Base-by-base conservation (phyloP, 257 asterid species). In the Leptodermis oblonga region DNA sequence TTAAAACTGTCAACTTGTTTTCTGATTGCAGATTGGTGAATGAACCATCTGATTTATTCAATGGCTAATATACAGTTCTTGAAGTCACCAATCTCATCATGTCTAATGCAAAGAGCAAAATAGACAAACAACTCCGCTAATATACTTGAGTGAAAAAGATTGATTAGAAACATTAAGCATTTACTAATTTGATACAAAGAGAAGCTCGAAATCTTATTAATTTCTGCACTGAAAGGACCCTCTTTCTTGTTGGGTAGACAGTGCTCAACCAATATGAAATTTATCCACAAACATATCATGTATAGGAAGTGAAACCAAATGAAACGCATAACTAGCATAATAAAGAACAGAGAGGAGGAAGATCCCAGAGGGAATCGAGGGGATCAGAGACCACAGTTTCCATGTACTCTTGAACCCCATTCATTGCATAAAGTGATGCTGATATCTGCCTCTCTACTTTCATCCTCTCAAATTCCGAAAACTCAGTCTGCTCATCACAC, bases 391-490 rank as follows among this genome's bases (percentile, higher is more conserved):
- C 65, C 12, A 59, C 76, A 5, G 76, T 73, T 70, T 87, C 85
- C 94, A 87, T 84, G 41, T 89, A 89, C 71, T 87, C 90, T n/a
- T 85, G 92, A 67, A 87, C 83, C 18, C 88, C 96, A 68, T 87
- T 85, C 26, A 85, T 81, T 8, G 94, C 94, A 42, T 85, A 87
- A 31, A 89, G 92, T 4, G 96, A 89, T 14, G 96, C 96, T 26
- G 96, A 87, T 59, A 89, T 85, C 81, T 85, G 90, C 71, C 94
- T 82, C 75, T 89, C 94, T 1, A 87, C 90, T 74, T 82, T 85
- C 79, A 85, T 83, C 4, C 81, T 70, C 69, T 87, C 91, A 63
- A 80, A 87, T 37, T 83, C 90, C 7, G 82, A 61, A 20, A 86
- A 56, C n/a, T 78, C 77, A 61, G 36, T 68, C 18, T 60, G 64